A percentile compares a stretch with the other conserved stretches of the same genome.
Conservation (phyloP, 495 filamentous ascomycete species). For the Terfezia boudieri region DNA sequence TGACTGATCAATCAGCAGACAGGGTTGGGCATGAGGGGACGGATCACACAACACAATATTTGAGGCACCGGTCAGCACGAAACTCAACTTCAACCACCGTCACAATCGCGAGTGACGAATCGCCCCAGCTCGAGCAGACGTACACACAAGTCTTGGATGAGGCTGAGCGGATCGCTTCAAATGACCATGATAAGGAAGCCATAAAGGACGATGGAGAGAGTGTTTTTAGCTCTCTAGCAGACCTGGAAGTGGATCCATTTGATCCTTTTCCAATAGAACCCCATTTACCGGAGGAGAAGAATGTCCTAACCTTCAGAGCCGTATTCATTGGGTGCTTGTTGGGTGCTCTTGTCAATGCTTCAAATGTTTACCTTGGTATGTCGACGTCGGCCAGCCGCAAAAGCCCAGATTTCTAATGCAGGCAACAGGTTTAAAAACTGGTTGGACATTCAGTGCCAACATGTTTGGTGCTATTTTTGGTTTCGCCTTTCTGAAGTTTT, state of each 20-base stretch:
- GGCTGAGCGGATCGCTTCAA: background rate
- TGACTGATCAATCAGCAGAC: no score
- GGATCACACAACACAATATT: no score
- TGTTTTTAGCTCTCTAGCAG: background rate
- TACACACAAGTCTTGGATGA: background rate
- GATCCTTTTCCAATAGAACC: conserved; percentile 27
- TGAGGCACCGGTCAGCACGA: no score
- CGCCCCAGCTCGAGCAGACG: background rate
- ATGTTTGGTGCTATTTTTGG: conserved; percentile 43
- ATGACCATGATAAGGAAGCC: conserved; percentile 5
- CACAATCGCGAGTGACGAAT: no score
- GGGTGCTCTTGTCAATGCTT: conserved; percentile 38
- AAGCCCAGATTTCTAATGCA: background rate
- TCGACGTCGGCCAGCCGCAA: background rate
- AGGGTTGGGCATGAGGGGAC: no score
- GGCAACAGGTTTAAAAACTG: conserved; percentile 34
- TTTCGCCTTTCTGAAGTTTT: conserved; percentile 38
- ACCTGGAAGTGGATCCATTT: conserved; percentile 20
- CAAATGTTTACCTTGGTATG: conserved; percentile 41
- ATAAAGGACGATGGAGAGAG: conserved; percentile 9
- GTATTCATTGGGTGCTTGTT: conserved; percentile 33
- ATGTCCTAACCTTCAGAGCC: conserved; percentile 36
- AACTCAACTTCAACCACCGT: no score
- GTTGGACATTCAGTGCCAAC: conserved; percentile 38
- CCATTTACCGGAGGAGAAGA: conserved; percentile 22